Conservation (phyloP, 1,284 basidiomycete species). For the Papiliotrema laurentii region DNA sequence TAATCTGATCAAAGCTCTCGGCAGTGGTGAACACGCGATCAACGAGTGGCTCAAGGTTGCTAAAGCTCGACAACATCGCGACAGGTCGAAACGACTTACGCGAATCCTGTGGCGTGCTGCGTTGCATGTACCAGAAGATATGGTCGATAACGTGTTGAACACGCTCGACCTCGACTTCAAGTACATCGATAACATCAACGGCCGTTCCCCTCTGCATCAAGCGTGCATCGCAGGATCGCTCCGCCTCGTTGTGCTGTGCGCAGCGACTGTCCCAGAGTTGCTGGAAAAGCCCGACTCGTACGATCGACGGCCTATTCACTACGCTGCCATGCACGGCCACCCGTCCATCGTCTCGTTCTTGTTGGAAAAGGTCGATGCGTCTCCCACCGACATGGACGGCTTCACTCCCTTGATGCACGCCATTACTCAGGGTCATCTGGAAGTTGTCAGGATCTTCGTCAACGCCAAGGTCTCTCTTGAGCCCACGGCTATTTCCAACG, state of each 20-base stretch:
- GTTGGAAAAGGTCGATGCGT: slow-evolving; percentile 63
- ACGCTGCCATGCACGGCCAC: slow-evolving; percentile 92
- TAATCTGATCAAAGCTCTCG: slow-evolving; percentile 71
- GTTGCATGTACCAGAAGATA: slow-evolving; percentile 67
- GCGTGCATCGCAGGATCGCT: slow-evolving; percentile 79
- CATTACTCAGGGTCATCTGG: slow-evolving; percentile 76
- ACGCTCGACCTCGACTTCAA: slow-evolving; percentile 80
- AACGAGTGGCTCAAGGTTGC: slow-evolving; percentile 68
- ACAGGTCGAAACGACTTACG: slow-evolving; percentile 51
- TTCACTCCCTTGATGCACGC: slow-evolving; percentile 92
- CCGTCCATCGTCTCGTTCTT: slow-evolving; percentile 70
- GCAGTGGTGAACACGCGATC: slow-evolving; percentile 56
- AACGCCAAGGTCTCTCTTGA: slow-evolving; percentile 57
- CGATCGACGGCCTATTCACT: slow-evolving; percentile 89
- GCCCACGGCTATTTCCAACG: slow-evolving; percentile 56
- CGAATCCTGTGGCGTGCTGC: slow-evolving; percentile 88
- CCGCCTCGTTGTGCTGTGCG: slow-evolving; percentile 76
- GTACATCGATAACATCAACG: slow-evolving; percentile 96
- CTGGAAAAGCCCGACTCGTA: slow-evolving; percentile 57
- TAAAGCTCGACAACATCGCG: slow-evolving; percentile 50
- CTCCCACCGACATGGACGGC: slow-evolving; percentile 83
- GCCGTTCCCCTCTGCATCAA: slow-evolving; percentile 90
- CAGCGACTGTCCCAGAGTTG: slow-evolving; percentile 54
- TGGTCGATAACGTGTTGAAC: slow-evolving; percentile 68
- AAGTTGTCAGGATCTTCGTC: slow-evolving; percentile 73